Evolutionary conservation across 2,329 filamentous ascomycete genomes (phyloP).

Genomic region (Lachnellula hyalina): DNA sequence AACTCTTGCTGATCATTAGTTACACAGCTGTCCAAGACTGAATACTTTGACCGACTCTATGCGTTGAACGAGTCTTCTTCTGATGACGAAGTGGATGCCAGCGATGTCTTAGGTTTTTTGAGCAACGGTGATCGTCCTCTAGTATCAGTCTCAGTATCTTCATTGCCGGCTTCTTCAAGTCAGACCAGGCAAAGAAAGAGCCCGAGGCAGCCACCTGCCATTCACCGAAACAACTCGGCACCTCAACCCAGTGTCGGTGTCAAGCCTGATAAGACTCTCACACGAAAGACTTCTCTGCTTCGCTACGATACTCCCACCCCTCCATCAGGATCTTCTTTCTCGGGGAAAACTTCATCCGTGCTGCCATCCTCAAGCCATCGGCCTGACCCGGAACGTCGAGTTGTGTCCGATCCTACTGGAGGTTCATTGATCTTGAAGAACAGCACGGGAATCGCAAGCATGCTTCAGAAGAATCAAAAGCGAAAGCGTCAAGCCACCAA

Average conservation of each 20-base stretch:
- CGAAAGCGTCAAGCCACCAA: constrained; percentile 41
- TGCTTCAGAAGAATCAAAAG: constrained; percentile 32
- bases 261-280: constrained; percentile 9
- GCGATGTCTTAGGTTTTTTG: constrained; percentile 15
- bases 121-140: constrained; percentile 26
- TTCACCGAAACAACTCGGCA: constrained; percentile 21
- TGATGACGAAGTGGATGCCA: constrained; percentile 22
- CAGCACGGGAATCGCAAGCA: constrained; percentile 24
- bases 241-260: constrained; percentile 13
- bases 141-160: constrained; percentile 39
- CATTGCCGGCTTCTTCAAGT: constrained; percentile 36
- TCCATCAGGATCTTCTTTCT: constrained; percentile 8
- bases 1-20: background rate
- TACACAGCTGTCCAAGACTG: constrained; percentile 13
- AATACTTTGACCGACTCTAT: constrained; percentile 25
- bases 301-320: constrained; percentile 18
- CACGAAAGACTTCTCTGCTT: constrained; percentile 17
- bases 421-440: constrained; percentile 22
- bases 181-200: constrained; percentile 4
- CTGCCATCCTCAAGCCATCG: constrained; percentile 2
- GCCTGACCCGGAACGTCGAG: constrained; percentile 12
- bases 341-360: constrained; percentile 5
- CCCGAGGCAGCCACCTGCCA: constrained; percentile 12
- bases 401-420: constrained; percentile 22
- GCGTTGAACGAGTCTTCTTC: constrained; percentile 22